Conservation (phyloP, 2,329 filamentous ascomycete species). For the Claviceps sp. region DNA sequence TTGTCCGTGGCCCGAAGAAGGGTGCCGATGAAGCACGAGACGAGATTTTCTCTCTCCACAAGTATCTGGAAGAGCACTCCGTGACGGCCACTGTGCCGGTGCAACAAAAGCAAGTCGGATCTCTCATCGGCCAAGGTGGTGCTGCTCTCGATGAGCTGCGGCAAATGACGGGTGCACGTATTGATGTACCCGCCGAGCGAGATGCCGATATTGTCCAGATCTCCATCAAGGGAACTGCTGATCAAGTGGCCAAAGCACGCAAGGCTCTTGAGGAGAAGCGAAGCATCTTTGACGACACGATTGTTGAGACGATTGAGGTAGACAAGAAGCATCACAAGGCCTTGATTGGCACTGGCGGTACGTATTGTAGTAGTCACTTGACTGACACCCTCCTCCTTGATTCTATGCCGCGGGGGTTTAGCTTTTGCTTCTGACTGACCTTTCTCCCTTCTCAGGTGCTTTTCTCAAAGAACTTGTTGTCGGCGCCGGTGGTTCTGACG, state of each 20-base stretch:
- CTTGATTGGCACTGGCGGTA: constrained; percentile 80
- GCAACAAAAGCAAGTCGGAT: constrained; percentile 85
- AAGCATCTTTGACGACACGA: constrained; percentile 78
- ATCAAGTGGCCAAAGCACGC: constrained; percentile 82
- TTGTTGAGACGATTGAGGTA: constrained; percentile 73
- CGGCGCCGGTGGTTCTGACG: constrained; percentile 78
- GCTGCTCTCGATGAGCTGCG: constrained; percentile 84
- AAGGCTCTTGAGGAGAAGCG: constrained; percentile 80
- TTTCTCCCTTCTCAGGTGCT: constrained; percentile 40
- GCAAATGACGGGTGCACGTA: constrained; percentile 69
- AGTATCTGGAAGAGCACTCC: constrained; percentile 83
- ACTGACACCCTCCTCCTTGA: not conserved
- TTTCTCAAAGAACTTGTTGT: constrained; percentile 79
- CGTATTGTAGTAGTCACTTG: constrained; percentile 23
- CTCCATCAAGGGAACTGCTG: constrained; percentile 81
- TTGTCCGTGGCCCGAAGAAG: constrained; percentile 81
- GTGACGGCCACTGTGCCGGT: constrained; percentile 68
- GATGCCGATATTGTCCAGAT: constrained; percentile 73
- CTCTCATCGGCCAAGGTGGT: constrained; percentile 81
- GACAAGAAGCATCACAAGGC: constrained; percentile 87
- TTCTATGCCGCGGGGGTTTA: not conserved
- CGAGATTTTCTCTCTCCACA: constrained; percentile 76
- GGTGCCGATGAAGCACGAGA: constrained; percentile 86
- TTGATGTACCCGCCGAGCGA: constrained; percentile 76
- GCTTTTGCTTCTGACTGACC: constrained; percentile 3